Base-by-base conservation (phyloP, 345 rosid species). In the Erodium maritimum region DNA sequence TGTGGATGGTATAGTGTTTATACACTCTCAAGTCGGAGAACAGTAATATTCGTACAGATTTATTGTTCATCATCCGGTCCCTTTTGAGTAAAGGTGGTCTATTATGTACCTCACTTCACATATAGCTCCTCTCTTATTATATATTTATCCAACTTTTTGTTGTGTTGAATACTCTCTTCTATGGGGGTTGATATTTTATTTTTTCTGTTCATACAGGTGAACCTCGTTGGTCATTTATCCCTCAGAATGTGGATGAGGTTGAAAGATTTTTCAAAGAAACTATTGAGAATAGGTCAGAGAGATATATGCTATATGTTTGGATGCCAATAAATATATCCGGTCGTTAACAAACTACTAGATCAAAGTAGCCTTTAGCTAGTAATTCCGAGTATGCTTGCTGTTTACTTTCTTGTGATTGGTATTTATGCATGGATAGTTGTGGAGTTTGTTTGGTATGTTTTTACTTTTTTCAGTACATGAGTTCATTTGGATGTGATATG, bases 211-310 rank as follows among this genome's bases (percentile, higher is more conserved):
- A 20, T 74, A 59, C 79, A 91, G 96, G 96, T 69, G 89, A 91
- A 71, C 93, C 95, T 64, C 79, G 83, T 68, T 82, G 93, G 86
- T 88, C 96, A 19, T 69, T 79, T 56, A 55, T 80, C 23, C 87
- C 74, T n/a, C 64, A 76, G 58, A 63, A 69, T 59, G 71, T 84
- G 70, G 86, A 82, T 67, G 96, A 80, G 52, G 81, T 88, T 7
- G 90, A 88, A 66, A 80, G 61, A 18, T 88, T 86, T 76, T 91
- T 88, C 71, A 85, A 81, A 73, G 93, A 88, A 74, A 88, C 93
- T 16, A 78, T 83, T 64, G 93, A 86, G 70, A 91, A 91, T 55
- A 84, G 98, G 98, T 91, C 56, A 58, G 61, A 29, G 37, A 5
- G 5, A 29, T 29, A 29, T 29, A 29, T 29, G 9, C 37, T 29